A percentile compares a stretch with the other conserved stretches of the same genome.
These are phyloP conservation scores for Agaricus subrufescens DNA, from an alignment of 768 basidiomycete species.

Conservation along the genomic window DNA sequence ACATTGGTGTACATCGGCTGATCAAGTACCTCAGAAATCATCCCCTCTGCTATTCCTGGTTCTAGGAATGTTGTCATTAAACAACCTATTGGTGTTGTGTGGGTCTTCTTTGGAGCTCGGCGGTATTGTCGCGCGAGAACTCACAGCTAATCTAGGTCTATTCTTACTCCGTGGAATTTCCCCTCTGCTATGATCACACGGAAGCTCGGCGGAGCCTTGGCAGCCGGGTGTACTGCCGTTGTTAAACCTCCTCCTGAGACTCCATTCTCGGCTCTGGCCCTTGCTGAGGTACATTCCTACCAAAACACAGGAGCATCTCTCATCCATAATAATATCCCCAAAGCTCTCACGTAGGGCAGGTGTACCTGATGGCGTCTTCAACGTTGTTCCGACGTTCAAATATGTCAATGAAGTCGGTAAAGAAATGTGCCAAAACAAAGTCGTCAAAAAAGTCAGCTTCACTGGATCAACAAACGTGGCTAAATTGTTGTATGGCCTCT, in stretches of 20 bases:
- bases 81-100: constrained; percentile 77
- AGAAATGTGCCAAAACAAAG: constrained; percentile 88
- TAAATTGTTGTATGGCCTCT: constrained; percentile 67
- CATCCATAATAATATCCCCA: neutral
- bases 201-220: constrained; percentile 86
- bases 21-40: constrained; percentile 49
- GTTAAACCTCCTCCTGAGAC: constrained; percentile 96
- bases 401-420: constrained; percentile 85
- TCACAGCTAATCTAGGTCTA: constrained; percentile 43
- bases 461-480: constrained; percentile 86
- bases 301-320: neutral
- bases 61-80: constrained; percentile 87
- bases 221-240: constrained; percentile 94
- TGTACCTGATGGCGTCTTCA: constrained; percentile 91
- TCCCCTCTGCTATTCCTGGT: constrained; percentile 69
- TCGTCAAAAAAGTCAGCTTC: constrained; percentile 86
- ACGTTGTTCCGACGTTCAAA: constrained; percentile 85
- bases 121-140: neutral
- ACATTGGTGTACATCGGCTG: neutral
- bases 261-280: constrained; percentile 86
- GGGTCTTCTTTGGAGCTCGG: constrained; percentile 13
- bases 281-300: constrained; percentile 69
- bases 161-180: constrained; percentile 90
- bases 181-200: constrained; percentile 93
- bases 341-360: constrained; percentile 87